Base-by-base conservation (phyloP, 1,284 basidiomycete species). In the Tylopilus sp. region DNA sequence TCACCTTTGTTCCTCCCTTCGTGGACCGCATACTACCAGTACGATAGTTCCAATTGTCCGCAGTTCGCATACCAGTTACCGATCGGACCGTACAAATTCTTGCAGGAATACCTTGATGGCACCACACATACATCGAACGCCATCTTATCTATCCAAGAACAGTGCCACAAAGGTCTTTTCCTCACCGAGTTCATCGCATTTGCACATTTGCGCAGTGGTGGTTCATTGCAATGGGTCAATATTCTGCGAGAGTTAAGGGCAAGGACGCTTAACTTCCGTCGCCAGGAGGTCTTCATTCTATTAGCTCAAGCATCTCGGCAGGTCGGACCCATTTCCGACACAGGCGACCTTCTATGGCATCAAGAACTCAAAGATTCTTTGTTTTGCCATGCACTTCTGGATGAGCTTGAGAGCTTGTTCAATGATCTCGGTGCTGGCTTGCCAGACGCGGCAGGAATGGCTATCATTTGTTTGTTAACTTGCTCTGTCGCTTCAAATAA, bases 221-320 rank as follows among this genome's bases (percentile, higher is more conserved):
- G 74, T 7, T 72, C 70, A 0, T 64, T 86, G 0, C 84, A 87
- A 57, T 87, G 85, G 86, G 66, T 82, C 33, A 87, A 87, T 62
- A 82, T 87, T 9, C 67, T 79, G 10, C 75, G 79, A 22, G 84
- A 81, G 64, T 60, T 86, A 22, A 72, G 73, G 15, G 74, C 78
- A 13, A 72, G 77, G 39, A 64, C 66, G 1, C 69, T 87, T 19
- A 78, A 75, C 2, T 80, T 86, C 53, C 68, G 72, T 47, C 65
- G 69, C 2, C 71, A 75, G 2, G 80, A 80, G 16, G 83, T 86
- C 0, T 74, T 82, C 58, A 52, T 72, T 2, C 70, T 87, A 5
- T 22, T 86, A 1, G 69, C 70, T 12, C 82, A 85, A 53, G 78
- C 84, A 13, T 77, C 72, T 1, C 81, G 74, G 71, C 83, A 86